Evolutionary conservation across 2,329 filamentous ascomycete species (phyloP).

Genomic region (Aspergillus sp.): DNA sequence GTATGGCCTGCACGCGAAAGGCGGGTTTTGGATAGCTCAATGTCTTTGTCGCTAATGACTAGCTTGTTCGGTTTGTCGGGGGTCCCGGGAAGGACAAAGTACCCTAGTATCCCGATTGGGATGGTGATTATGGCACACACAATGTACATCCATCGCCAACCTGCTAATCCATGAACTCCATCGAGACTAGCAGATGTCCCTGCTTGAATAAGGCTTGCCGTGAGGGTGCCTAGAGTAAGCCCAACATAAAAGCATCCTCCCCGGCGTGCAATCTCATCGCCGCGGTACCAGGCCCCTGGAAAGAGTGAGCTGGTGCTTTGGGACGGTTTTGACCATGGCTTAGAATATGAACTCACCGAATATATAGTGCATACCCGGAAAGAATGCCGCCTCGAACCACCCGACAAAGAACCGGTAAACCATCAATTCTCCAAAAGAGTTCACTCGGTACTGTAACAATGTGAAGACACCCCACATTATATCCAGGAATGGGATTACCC

Average conservation of each 20-base stretch:
- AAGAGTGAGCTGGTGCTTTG: not conserved
- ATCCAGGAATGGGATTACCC: conserved; percentile 53
- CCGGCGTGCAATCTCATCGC: conserved; percentile 49
- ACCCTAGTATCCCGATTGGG: conserved; percentile 52
- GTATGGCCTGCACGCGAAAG: conserved; percentile 48
- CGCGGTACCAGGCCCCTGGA: conserved; percentile 49
- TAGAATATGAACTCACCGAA: conserved; percentile 23
- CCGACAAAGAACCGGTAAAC: conserved; percentile 57
- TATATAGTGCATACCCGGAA: conserved; percentile 39
- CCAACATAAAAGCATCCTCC: conserved; percentile 56
- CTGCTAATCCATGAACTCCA: conserved; percentile 47
- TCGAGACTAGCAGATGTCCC: conserved; percentile 43
- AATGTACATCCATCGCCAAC: conserved; percentile 60
- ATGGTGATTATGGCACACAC: conserved; percentile 57
- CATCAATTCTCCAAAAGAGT: conserved; percentile 51
- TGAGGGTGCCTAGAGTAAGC: conserved; percentile 53
- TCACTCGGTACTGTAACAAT: conserved; percentile 54
- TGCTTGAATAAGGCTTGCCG: conserved; percentile 52
- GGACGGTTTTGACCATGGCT: not conserved
- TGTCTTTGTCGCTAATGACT: conserved; percentile 49
- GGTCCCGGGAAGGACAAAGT: conserved; percentile 54
- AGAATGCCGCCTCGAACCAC: conserved; percentile 51
- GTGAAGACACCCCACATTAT: conserved; percentile 59
- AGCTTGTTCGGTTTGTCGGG: conserved; percentile 51
- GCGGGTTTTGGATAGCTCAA: conserved; percentile 47